Evolutionary conservation across 345 rosid genomes (phyloP).

Genomic region (Eucalyptus sp.): DNA sequence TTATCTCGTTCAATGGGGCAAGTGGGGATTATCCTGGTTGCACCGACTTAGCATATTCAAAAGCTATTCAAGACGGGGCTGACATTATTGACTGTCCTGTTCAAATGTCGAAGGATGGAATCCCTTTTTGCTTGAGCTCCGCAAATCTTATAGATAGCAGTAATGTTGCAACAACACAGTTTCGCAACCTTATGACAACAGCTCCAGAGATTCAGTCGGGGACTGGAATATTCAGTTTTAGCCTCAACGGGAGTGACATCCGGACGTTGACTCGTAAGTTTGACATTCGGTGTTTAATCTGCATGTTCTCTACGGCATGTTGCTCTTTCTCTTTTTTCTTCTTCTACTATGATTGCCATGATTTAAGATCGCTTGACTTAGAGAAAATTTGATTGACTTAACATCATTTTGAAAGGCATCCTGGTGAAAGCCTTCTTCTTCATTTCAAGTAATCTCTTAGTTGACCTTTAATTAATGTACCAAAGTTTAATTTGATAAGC

Average conservation of each 20-base stretch:
- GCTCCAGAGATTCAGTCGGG: slow-evolving; percentile 26
- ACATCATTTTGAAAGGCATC: background rate
- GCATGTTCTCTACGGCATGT: background rate
- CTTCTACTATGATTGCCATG: background rate
- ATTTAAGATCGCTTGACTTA: background rate
- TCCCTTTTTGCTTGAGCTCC: slow-evolving; percentile 53
- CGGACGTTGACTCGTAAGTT: slow-evolving; percentile 53
- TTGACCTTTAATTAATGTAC: background rate
- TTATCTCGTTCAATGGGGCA: slow-evolving; percentile 77
- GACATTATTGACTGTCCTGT: slow-evolving; percentile 78
- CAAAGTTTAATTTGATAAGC: background rate
- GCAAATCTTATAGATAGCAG: slow-evolving; percentile 52
- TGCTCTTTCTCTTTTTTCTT: background rate
- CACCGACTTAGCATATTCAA: slow-evolving; percentile 63
- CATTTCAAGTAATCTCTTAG: background rate
- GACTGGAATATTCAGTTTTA: slow-evolving; percentile 49
- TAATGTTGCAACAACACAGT: slow-evolving; percentile 21
- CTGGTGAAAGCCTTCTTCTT: background rate
- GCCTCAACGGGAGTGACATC: slow-evolving; percentile 62
- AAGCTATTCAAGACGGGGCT: slow-evolving; percentile 63
- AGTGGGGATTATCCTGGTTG: slow-evolving; percentile 92
- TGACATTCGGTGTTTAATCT: background rate
- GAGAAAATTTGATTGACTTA: background rate
- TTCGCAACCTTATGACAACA: slow-evolving; percentile 11
- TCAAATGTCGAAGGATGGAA: slow-evolving; percentile 70